These are phyloP conservation scores for Lippia alba DNA, from an alignment of 305 asterid genomes.

Conservation along the genomic window DNA sequence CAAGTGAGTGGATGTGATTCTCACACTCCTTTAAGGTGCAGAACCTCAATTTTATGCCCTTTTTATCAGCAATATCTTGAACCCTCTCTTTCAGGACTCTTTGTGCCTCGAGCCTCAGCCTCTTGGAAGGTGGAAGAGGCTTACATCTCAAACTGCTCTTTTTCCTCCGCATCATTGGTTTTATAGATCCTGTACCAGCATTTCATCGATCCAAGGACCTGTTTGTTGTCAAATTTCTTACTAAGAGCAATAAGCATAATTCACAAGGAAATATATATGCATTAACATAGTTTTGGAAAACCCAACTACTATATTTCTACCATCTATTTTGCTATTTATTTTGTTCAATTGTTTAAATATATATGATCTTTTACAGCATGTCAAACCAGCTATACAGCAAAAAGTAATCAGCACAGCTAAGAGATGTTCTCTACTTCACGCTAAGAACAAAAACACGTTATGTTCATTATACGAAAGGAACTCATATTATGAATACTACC, in stretches of 20 bases:
- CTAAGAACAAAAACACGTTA: not conserved
- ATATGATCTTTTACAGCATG: slow-evolving; percentile 8
- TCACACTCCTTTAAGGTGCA: slow-evolving; percentile 97
- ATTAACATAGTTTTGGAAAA: not conserved
- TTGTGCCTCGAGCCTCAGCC: slow-evolving; percentile 95
- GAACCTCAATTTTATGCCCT: slow-evolving; percentile 94
- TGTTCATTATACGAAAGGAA: slow-evolving; percentile 18
- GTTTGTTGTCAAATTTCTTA: slow-evolving; percentile 65
- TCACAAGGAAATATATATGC: slow-evolving; percentile 23
- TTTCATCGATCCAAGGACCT: slow-evolving; percentile 84
- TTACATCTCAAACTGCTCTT: slow-evolving; percentile 68
- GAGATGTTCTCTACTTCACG: not conserved
- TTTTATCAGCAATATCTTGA: slow-evolving; percentile 96
- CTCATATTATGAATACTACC: not conserved
- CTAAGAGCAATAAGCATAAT: slow-evolving; percentile 52
- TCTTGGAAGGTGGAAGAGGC: slow-evolving; percentile 97
- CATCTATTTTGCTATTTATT: not conserved
- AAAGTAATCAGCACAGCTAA: not conserved
- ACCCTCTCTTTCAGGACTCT: slow-evolving; percentile 98
- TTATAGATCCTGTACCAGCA: slow-evolving; percentile 95
- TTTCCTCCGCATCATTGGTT: slow-evolving; percentile 65
- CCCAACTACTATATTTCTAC: not conserved
- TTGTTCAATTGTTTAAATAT: not conserved
- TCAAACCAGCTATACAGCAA: not conserved
- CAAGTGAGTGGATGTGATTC: slow-evolving; percentile 79